Base-by-base conservation (phyloP, 2,329 filamentous ascomycete genomes). In the Madurella mycetomatis region DNA sequence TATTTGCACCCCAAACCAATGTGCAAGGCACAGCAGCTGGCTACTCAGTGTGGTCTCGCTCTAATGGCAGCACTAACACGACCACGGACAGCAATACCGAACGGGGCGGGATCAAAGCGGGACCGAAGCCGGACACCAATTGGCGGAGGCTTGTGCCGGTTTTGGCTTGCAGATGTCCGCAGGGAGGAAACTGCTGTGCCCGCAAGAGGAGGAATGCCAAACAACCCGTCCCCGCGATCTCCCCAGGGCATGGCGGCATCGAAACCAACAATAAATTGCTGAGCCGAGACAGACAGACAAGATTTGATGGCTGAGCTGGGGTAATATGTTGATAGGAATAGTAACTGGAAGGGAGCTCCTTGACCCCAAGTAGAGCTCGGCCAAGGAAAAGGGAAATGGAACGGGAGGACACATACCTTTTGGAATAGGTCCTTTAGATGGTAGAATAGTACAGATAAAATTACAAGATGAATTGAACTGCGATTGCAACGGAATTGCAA, bases 381-480 rank as follows among this genome's bases (percentile, higher is more conserved):
- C 30, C 31, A 11, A 32, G 48, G 31, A 47, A 17, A 43, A 17
- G 5, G 34, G 42, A 54, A 30, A 47, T 9, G 34, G 16, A 18
- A 32, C 17, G 30, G 45, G n/a, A 48, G 49, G 17, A 11, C n/a
- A 61, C 60, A 53, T 40, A 61, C 59, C 52, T 59, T 46, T 42
- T 9, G 42, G 42, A 50, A 44, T 4, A 16, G 25, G 30, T 50
- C 47, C 49, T 42, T 16, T 43, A 37, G 45, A 48, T 54, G 51
- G 34, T 25, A 54, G 15, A 45, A 59, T 41, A 57, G 42, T 59
- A 62, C 54, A 61, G 41, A 16, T 40, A 4, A 56, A 58, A 37
- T 49, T 59, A 62, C 47, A 60, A 46, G 46, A 43, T 25, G 53
- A 62, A 61, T 56, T 52, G 59, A 60, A 60, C 1, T 47, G 30